Percentiles rank a stretch among this genome's conserved stretches.
Evolutionary conservation across 495 filamentous ascomycete species (phyloP).

Genomic region (Tuber indicum): DNA sequence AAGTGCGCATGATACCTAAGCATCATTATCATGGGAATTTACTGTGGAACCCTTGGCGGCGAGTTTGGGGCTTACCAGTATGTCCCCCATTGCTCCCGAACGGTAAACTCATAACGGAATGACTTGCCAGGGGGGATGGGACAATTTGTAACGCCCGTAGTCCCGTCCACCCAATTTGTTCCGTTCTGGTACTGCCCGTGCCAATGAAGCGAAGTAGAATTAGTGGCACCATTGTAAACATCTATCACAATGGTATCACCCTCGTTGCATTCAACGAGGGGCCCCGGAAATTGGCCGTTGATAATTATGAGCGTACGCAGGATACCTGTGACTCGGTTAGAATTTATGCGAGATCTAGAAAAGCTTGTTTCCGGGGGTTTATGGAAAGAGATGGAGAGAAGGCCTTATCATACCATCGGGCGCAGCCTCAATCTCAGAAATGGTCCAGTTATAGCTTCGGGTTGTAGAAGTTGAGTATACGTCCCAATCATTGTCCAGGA

Average conservation of each 20-base stretch:
- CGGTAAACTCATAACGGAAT: slow-evolving; percentile 50
- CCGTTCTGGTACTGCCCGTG: slow-evolving; percentile 62
- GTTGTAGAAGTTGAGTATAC: slow-evolving; percentile 43
- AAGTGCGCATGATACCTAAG: slow-evolving; percentile 37
- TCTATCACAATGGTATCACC: slow-evolving; percentile 39
- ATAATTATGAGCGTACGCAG: slow-evolving; percentile 51
- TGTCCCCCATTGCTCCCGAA: slow-evolving; percentile 25
- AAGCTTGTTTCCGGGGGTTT: neutral
- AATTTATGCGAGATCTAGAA: neutral
- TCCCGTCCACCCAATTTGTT: slow-evolving; percentile 60
- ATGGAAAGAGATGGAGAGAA: slow-evolving; percentile 17
- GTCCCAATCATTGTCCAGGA: slow-evolving; percentile 46
- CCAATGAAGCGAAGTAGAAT: slow-evolving; percentile 53
- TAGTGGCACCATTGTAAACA: slow-evolving; percentile 40
- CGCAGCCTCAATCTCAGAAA: slow-evolving; percentile 45
- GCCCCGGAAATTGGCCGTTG: slow-evolving; percentile 54
- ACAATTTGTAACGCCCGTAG: slow-evolving; percentile 58
- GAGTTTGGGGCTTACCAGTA: slow-evolving; percentile 23
- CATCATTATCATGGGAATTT: neutral
- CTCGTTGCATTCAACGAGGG: slow-evolving; percentile 48
- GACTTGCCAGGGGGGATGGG: slow-evolving; percentile 55
- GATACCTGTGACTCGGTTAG: slow-evolving; percentile 43
- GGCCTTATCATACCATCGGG: neutral
- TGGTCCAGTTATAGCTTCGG: slow-evolving; percentile 46
- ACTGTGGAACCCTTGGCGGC: neutral